phyloP scores from a whole-genome alignment of 2,329 filamentous ascomycete genomes.

The Calycina herbarum region DNA sequence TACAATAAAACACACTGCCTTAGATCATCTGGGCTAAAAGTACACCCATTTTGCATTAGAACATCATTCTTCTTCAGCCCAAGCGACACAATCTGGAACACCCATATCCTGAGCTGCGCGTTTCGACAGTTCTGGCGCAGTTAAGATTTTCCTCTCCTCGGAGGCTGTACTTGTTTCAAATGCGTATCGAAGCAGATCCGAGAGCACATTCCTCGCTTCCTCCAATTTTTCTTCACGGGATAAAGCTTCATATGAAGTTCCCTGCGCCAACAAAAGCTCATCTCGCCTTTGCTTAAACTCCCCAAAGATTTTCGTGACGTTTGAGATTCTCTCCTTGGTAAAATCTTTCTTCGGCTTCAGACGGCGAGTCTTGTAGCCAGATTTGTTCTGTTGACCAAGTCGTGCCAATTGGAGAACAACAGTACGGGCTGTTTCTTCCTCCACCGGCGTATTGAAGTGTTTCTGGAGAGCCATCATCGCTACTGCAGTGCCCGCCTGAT shows the following conservation, averaged over 20 bases:
- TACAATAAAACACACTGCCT: constrained; percentile 6
- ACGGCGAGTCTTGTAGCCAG: constrained; percentile 37
- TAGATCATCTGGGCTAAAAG: background rate
- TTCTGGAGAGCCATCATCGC: constrained; percentile 47
- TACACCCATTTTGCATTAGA: constrained; percentile 8
- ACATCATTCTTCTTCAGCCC: constrained; percentile 14
- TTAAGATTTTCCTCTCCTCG: constrained; percentile 12
- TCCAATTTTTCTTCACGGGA: constrained; percentile 31
- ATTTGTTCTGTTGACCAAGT: constrained; percentile 36
- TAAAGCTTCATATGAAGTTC: constrained; percentile 32
- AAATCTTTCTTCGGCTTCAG: constrained; percentile 40
- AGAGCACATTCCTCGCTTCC: constrained; percentile 35
- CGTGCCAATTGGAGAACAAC: constrained; percentile 51
- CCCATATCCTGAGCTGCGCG: constrained; percentile 30
- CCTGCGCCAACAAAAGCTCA: constrained; percentile 30
- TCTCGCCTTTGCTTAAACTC: constrained; percentile 40
- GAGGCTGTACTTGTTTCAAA: constrained; percentile 19
- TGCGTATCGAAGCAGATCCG: constrained; percentile 33
- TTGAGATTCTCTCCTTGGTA: constrained; percentile 45
- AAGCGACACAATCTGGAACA: constrained; percentile 26
- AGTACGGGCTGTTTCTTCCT: constrained; percentile 46
- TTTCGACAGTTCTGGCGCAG: constrained; percentile 12
- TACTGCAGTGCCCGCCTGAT: constrained; percentile 49
- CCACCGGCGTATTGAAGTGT: constrained; percentile 47
- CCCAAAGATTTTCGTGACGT: constrained; percentile 46